Base-by-base conservation (phyloP, 352 stramenopile genomes). In the Phytopythium aichiense region DNA sequence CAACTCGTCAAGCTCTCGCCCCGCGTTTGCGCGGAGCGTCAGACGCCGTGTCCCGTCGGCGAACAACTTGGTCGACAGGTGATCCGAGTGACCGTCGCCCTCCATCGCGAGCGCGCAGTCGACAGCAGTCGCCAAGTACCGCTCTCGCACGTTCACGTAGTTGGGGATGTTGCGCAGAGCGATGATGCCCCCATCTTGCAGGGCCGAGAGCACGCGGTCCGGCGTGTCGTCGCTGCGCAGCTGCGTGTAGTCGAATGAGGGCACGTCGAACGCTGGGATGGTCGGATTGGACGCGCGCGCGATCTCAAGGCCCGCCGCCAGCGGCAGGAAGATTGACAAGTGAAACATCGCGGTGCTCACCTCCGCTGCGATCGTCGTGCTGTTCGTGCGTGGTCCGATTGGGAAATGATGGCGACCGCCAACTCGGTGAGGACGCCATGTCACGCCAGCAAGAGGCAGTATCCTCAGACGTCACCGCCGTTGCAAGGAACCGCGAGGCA, bases 41-140 rank as follows among this genome's bases (percentile, higher is more conserved):
- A 73, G 62, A 2, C 78, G 81, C 22, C 66, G 59, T 31, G 78
- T 90, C 31, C 76, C 78, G 56, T 90, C 81, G 7, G 71, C 49
- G 67, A 88, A 74, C 23, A 58, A 50, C 60, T 87, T 87, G 52
- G 57, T 68, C 31, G 66, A 76, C 23, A 86, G 30, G 42, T 74
- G 79, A 23, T 69, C 50, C 5, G 59, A 52, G 38, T 65, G 56
- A 20, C 62, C 46, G 16, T 62, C 57, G 8, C 50, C n/a, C 23
- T 72, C 72, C 9, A 66, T 71, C 8, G 65, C 59, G 8, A 84
- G 46, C 4, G 73, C 74, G 52, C 79, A 87, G 25, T 69, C 33
- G 11, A 67, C 70, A 2, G 79, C 76, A 12, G 66, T 72, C 12
- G 58, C 22, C 13, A 88, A 43, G 56, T 81, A 87, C 2, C 56